These are phyloP conservation scores for Lycium barbarum DNA, from an alignment of 257 asterid species.

Conservation along the genomic window DNA sequence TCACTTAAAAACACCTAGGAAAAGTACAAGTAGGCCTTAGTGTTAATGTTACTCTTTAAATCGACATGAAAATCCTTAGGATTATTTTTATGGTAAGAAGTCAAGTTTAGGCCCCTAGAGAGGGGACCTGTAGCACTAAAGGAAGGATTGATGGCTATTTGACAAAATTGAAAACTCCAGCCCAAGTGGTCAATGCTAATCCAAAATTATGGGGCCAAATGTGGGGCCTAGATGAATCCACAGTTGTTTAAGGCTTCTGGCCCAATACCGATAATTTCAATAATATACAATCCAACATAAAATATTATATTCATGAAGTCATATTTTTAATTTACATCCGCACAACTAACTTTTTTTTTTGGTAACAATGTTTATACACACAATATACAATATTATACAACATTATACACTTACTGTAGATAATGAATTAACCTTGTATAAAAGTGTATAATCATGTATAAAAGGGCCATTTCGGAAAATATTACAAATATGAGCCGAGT, in stretches of 20 bases:
- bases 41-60: constrained; percentile 28
- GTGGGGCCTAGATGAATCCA: background rate
- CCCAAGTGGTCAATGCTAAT: constrained; percentile 1
- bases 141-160: constrained; percentile 14
- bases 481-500: too few species aligned
- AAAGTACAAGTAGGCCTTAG: constrained; percentile 9
- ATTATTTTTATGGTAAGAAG: constrained; percentile 22
- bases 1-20: background rate
- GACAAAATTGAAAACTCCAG: background rate
- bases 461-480: too few species aligned
- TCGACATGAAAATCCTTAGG: background rate
- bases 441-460: too few species aligned
- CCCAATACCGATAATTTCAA: background rate
- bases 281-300: too few species aligned
- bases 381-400: too few species aligned
- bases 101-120: background rate
- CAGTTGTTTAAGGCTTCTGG: background rate
- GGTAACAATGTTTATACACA: too few species aligned
- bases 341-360: too few species aligned
- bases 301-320: too few species aligned
- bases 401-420: too few species aligned
- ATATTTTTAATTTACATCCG: too few species aligned
- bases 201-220: constrained; percentile 9
- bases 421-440: too few species aligned
- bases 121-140: constrained; percentile 16